Conservation (phyloP, 441 rosid genomes). For the Breynia disticha region DNA sequence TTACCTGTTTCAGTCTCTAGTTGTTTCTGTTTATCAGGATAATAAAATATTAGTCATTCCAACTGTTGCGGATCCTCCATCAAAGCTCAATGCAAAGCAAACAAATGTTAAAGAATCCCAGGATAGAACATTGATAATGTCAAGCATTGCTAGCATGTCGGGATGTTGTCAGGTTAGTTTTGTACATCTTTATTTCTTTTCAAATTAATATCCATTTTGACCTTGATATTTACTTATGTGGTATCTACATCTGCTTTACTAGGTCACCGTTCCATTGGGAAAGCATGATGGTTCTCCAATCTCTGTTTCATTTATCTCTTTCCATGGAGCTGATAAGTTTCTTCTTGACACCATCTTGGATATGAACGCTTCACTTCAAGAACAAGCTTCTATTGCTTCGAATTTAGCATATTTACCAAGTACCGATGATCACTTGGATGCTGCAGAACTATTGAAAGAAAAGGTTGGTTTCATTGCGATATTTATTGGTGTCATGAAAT, state of each 20-base stretch:
- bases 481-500: background rate
- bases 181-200: background rate
- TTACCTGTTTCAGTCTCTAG: constrained; percentile 1
- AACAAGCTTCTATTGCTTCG: constrained; percentile 52
- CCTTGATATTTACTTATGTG: constrained; percentile 9
- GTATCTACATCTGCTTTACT: constrained; percentile 16
- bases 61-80: constrained; percentile 63
- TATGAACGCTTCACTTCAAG: constrained; percentile 70
- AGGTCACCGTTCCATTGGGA: constrained; percentile 83
- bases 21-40: constrained; percentile 41
- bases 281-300: constrained; percentile 51
- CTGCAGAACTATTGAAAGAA: constrained; percentile 81
- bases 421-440: constrained; percentile 41
- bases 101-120: constrained; percentile 39
- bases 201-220: constrained; percentile 2
- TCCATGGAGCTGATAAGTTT: constrained; percentile 81
- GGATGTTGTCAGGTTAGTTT: constrained; percentile 84
- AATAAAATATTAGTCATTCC: constrained; percentile 77
- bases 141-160: constrained; percentile 84
- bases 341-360: constrained; percentile 82
- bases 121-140: constrained; percentile 44
- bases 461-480: constrained; percentile 41
- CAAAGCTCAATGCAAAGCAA: constrained; percentile 55
- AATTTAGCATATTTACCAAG: constrained; percentile 41
- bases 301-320: constrained; percentile 71